Evolutionary conservation across 2,329 filamentous ascomycete species (phyloP), one percentile per base, ranked within the genome.

Genomic region (Nannizziopsis arthrosporioides): DNA sequence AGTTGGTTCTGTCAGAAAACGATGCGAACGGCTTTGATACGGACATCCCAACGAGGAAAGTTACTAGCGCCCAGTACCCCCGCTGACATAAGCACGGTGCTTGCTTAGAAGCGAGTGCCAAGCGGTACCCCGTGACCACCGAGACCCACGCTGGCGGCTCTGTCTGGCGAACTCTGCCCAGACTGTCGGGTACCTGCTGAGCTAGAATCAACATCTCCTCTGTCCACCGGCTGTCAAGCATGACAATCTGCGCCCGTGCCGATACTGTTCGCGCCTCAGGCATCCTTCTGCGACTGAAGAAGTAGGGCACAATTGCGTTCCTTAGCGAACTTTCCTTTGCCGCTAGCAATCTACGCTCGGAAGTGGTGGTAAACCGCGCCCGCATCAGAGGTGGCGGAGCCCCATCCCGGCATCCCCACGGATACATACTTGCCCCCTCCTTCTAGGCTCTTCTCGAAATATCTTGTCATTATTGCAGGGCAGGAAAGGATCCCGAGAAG

Each of bases 141-240:
- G 34, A 32, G 50, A 51, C 42, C 50, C 46, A 48, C 46, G 45
- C 36, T 44, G 45, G 45, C 45, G 45, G 45, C 45, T 47, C 37
- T 35, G 27, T 35, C 31, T 36, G 50, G 46, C 42, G 43, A 48
- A 51, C 42, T 50, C 38, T 49, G 40, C 39, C 52, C 52, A 46
- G 34, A 45, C 45, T 54, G 52, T 52, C 50, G 50, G 50, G 14
- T 5, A 19, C 37, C 36, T 19, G 46, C 47, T 42, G 41, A 32
- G 32, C 41, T 53, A 30, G 41, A 35, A 27, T 48, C 37, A 35
- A 42, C 43, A 32, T 50, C 42, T 43, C n/a, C n/a, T 27, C 14
- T 39, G 19, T 30, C 31, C 32, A 30, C 30, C 43, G 5, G 38
- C 18, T n/a, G 5, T 27, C 7, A 27, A 27, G 22, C 18, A 12